Evolutionary conservation across 495 filamentous ascomycete species (phyloP), one percentile per base, ranked within the genome.

Genomic region (Podospora fimiseda): DNA sequence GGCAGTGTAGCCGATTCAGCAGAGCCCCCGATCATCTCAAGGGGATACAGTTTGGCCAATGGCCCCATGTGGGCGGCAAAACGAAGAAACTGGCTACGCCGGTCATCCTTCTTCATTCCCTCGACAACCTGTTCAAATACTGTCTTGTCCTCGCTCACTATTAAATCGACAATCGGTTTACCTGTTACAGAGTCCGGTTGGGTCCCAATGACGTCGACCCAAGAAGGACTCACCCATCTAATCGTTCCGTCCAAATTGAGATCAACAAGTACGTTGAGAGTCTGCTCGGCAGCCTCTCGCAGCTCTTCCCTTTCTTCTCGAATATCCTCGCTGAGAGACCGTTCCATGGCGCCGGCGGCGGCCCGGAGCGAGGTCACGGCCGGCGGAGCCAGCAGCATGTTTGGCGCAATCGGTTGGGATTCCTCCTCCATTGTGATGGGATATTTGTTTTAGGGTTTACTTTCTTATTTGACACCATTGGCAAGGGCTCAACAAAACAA

Each of bases 201-300:
- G 3, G 88, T 90, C 44, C 93, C 93, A 43, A 97, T 84, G 41
- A 98, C 87, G 61, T 95, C 89, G 51, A 81, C 81, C 93, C 93
- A 98, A n/a, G 91, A 95, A 8, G 90, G 87, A 69, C 92, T 97
- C 52, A 93, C 91, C 89, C 94, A 97, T 63, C 88, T 82, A 59
- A 98, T 86, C 37, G 80, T 84, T 43, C 89, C 89, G 60, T 95
- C 88, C 43, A 97, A 76, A 59, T 86, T 88, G 48, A 98, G 79
- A 68, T 98, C 90, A 63, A 97, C 72, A 58, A 98, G 96, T 49
- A 95, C 87, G 70, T 96, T 97, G 63, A 93, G 74, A 9, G 89
- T 95, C 73, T 97, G 89, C 69, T 98, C 93, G 19, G 93, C 93
- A 18, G 91, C 94, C 72, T 94, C 86, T 61, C 89, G 90, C 61